Base-by-base conservation (phyloP, 257 asterid species). In the Rubia yunnanensis region DNA sequence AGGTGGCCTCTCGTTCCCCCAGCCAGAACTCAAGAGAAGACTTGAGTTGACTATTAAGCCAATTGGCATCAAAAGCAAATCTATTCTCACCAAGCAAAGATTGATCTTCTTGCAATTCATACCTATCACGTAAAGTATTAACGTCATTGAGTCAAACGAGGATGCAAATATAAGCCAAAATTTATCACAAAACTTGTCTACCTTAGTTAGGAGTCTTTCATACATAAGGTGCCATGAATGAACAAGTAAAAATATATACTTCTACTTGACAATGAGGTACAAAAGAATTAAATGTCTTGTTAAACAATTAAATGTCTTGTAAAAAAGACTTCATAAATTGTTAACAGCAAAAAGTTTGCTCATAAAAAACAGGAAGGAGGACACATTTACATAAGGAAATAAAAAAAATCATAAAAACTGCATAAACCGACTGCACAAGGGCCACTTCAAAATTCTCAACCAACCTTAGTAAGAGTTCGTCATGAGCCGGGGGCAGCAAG, bases 31-130 rank as follows among this genome's bases (percentile, higher is more conserved):
- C 89, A 7, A 87, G 88, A 48, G 84, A 80, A 44, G 80, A 79
- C 77, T 74, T 79, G 3, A 89, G 81, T 74, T 92, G 88, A 70
- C 72, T 78, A 72, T 83, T 69, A 11, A 92, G 72, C 94, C 87
- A 86, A 20, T 76, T 78, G 2, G 67, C 73, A 58, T 84, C 95
- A 70, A 83, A 82, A n/a, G 31, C 63, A 65, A 92, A 92, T 73
- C 56, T 73, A 68, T 82, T 88, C 72, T 92, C 96, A 15, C 90
- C 98, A 53, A 92, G 69, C 73, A 92, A 75, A 8, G 98, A 83
- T 67, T 85, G 84, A 79, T 89, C 96, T 66, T 76, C 83, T 78
- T 92, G 98, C 31, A 74, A 82, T 71, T 92, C 98, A 39, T 92
- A 92, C 74, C 98, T 92, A 73, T 24, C 22, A 34, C 44, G 46